phyloP scores from a whole-genome alignment of 257 asterid species.

The Buddleja alternifolia region DNA sequence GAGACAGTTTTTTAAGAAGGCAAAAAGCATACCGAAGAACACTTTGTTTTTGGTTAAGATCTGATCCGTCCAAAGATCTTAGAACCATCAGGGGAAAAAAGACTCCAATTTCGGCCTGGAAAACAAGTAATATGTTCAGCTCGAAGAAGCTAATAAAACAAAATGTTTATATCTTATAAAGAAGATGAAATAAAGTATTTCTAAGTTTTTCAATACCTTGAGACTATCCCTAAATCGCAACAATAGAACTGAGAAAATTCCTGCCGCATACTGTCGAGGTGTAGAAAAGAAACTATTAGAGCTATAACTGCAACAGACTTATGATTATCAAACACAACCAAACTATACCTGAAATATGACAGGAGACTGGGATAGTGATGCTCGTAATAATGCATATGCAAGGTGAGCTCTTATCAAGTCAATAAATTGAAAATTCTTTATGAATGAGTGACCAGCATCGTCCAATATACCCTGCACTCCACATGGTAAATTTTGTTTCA shows the following conservation, averaged over 20 bases:
- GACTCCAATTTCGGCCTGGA: constrained; percentile 88
- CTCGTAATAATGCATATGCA: constrained; percentile 82
- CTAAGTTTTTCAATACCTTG: constrained; percentile 60
- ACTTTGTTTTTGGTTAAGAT: constrained; percentile 68
- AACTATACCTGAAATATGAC: constrained; percentile 74
- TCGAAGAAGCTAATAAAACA: constrained; percentile 26
- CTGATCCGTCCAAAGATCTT: constrained; percentile 86
- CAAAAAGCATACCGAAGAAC: constrained; percentile 72
- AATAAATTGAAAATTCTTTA: constrained; percentile 71
- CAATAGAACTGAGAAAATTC: constrained; percentile 78
- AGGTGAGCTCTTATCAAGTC: constrained; percentile 91
- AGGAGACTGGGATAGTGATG: constrained; percentile 77
- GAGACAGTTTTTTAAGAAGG: constrained; percentile 21
- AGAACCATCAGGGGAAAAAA: constrained; percentile 86
- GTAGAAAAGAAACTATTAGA: constrained; percentile 36
- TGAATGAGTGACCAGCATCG: constrained; percentile 66
- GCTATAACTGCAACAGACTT: constrained; percentile 28
- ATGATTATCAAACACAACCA: constrained; percentile 20
- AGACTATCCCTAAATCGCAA: constrained; percentile 89
- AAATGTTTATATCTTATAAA: constrained; percentile 18
- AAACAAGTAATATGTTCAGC: constrained; percentile 32
- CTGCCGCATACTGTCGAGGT: constrained; percentile 73
- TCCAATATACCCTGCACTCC: constrained; percentile 73
- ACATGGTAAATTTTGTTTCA: constrained; percentile 22
- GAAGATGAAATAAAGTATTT: constrained; percentile 22